Conservation (phyloP, 208 protist species). For the Wallacemonas collosoma region DNA sequence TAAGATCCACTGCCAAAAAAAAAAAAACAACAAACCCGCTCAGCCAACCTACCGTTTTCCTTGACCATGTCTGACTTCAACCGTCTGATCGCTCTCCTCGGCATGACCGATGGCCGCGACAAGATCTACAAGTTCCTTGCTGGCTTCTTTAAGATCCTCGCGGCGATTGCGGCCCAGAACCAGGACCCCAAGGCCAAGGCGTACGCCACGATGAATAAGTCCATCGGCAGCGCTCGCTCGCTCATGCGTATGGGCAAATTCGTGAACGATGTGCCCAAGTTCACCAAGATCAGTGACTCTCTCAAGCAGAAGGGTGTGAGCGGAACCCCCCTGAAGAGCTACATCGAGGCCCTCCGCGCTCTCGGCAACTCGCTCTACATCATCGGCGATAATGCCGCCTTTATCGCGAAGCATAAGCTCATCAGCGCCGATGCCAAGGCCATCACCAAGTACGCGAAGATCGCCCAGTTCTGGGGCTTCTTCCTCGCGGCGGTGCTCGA, state of each 20-base stretch:
- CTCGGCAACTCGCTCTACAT: slow-evolving; percentile 91
- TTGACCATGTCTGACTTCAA: slow-evolving; percentile 72
- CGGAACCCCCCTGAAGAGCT: slow-evolving; percentile 58
- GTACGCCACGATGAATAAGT: slow-evolving; percentile 63
- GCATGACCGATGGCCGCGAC: slow-evolving; percentile 89
- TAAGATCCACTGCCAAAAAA: neutral
- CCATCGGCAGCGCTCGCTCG: slow-evolving; percentile 80
- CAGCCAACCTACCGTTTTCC: neutral
- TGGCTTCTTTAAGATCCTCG: slow-evolving; percentile 81
- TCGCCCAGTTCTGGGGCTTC: slow-evolving; percentile 93
- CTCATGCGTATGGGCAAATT: slow-evolving; percentile 93
- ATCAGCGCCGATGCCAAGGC: slow-evolving; percentile 50
- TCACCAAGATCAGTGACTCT: slow-evolving; percentile 46
- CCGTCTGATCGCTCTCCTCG: slow-evolving; percentile 84
- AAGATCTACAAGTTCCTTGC: slow-evolving; percentile 92
- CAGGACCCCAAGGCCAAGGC: slow-evolving; percentile 42
- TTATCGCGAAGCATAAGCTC: slow-evolving; percentile 82
- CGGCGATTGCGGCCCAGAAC: slow-evolving; percentile 38
- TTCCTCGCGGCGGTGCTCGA: slow-evolving; percentile 88
- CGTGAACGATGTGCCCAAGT: slow-evolving; percentile 84
- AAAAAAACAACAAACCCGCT: slow-evolving; percentile 6
- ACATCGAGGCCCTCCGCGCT: slow-evolving; percentile 83
- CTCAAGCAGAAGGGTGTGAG: slow-evolving; percentile 43
- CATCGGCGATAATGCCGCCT: slow-evolving; percentile 87
- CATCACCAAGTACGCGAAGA: slow-evolving; percentile 67